phyloP scores from a whole-genome alignment of 331 rosid genomes.

The Malus hybrid region DNA sequence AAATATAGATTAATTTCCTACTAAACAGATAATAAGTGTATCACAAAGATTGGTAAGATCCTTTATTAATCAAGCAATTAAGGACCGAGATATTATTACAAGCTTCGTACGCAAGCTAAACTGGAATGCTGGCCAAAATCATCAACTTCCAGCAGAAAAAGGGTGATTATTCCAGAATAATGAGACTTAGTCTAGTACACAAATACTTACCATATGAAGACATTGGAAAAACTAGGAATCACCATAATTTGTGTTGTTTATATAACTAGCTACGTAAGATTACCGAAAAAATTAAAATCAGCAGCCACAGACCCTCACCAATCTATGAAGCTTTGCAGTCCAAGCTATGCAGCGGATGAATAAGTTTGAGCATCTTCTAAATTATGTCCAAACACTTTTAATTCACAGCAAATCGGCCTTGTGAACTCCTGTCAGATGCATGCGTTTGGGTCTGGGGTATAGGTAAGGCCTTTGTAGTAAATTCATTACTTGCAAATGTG shows the following conservation, averaged over 20 bases:
- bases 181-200: too few species aligned
- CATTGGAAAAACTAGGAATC: background rate
- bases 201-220: background rate
- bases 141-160: background rate
- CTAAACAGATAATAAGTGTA: background rate
- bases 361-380: constrained; percentile 1
- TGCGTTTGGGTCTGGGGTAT: constrained; percentile 34
- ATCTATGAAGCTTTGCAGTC: background rate
- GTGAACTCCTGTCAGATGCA: constrained; percentile 28
- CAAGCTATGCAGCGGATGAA: background rate
- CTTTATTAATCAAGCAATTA: background rate
- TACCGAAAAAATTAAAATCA: background rate
- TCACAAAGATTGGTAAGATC: background rate
- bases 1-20: background rate
- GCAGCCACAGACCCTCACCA: background rate
- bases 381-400: background rate
- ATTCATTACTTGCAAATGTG: constrained; percentile 34
- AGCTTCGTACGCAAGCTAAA: background rate
- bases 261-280: background rate
- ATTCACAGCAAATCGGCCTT: constrained; percentile 15
- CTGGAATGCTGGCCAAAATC: background rate
- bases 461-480: constrained; percentile 53
- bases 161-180: background rate
- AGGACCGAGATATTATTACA: background rate
- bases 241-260: background rate